phyloP scores from a whole-genome alignment of 805 yeast genomes.

The Maudiozyma bulderi region DNA sequence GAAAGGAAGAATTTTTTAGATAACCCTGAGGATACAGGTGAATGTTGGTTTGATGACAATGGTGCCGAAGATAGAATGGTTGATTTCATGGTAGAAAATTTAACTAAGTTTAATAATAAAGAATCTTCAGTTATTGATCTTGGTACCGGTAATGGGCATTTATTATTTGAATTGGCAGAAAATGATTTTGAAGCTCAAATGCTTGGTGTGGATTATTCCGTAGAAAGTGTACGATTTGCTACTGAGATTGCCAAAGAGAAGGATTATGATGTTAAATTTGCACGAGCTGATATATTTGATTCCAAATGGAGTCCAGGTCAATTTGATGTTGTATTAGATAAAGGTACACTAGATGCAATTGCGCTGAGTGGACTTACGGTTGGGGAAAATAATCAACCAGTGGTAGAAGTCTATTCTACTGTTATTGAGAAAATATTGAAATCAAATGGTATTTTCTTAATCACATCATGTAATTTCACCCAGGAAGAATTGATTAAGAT shows the following conservation, averaged over 20 bases:
- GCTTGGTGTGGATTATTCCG: slow-evolving; percentile 81
- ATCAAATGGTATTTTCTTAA: slow-evolving; percentile 48
- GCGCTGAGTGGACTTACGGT: slow-evolving; percentile 62
- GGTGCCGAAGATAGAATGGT: slow-evolving; percentile 82
- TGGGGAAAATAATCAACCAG: slow-evolving; percentile 36
- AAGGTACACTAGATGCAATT: slow-evolving; percentile 95
- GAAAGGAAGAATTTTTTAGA: slow-evolving; percentile 65
- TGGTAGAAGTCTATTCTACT: slow-evolving; percentile 51
- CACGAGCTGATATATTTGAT: slow-evolving; percentile 59
- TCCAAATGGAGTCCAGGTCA: slow-evolving; percentile 30
- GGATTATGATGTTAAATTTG: slow-evolving; percentile 39
- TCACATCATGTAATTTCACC: slow-evolving; percentile 93
- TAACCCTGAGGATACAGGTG: slow-evolving; percentile 83
- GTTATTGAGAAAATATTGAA: slow-evolving; percentile 51
- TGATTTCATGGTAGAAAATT: slow-evolving; percentile 51
- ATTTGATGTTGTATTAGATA: slow-evolving; percentile 77
- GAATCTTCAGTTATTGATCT: slow-evolving; percentile 53
- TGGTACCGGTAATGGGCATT: slow-evolving; percentile 96
- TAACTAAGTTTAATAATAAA: slow-evolving; percentile 29
- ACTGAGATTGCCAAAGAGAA: slow-evolving; percentile 40
- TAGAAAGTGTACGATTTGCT: slow-evolving; percentile 72
- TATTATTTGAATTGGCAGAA: slow-evolving; percentile 58
- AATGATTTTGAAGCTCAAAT: slow-evolving; percentile 52
- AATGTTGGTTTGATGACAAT: slow-evolving; percentile 93
- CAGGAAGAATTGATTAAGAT: slow-evolving; percentile 58